These are phyloP conservation scores for Rosa persica DNA, from an alignment of 306 rosid species.

Conservation along the genomic window DNA sequence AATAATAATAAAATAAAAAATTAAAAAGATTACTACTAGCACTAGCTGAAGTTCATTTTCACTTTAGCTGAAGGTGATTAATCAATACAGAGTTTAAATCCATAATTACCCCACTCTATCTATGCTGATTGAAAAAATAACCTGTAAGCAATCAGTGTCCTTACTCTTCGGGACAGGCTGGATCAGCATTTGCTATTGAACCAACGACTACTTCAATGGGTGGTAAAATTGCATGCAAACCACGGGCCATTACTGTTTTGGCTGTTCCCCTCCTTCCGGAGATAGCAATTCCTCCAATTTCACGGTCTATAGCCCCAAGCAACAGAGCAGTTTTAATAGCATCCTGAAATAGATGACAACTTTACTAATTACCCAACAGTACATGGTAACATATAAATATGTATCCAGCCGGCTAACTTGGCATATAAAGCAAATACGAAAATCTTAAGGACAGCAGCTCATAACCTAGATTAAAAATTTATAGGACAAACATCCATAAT, in stretches of 20 bases:
- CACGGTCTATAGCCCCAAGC: constrained; percentile 88
- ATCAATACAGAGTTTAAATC: background rate
- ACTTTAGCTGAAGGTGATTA: background rate
- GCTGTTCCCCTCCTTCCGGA: constrained; percentile 93
- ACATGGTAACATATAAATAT: background rate
- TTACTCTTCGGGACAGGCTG: constrained; percentile 83
- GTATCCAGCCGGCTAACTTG: background rate
- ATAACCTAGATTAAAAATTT: background rate
- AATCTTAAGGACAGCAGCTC: background rate
- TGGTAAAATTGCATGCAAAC: constrained; percentile 84
- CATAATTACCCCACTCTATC: background rate
- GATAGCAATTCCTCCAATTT: constrained; percentile 92
- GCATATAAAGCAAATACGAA: background rate
- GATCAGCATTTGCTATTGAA: constrained; percentile 93
- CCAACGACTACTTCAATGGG: constrained; percentile 90
- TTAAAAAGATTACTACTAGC: background rate
- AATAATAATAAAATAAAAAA: too few species aligned
- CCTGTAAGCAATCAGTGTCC: constrained; percentile 38
- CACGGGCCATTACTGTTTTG: constrained; percentile 94
- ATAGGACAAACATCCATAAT: background rate
- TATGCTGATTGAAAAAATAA: background rate
- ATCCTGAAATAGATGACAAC: constrained; percentile 52
- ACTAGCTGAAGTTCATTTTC: background rate
- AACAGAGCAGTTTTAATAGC: constrained; percentile 88
- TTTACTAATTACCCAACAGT: background rate